These are phyloP conservation scores for Phytopythium cucurbitacearum DNA, from an alignment of 352 stramenopile species.

Conservation along the genomic window DNA sequence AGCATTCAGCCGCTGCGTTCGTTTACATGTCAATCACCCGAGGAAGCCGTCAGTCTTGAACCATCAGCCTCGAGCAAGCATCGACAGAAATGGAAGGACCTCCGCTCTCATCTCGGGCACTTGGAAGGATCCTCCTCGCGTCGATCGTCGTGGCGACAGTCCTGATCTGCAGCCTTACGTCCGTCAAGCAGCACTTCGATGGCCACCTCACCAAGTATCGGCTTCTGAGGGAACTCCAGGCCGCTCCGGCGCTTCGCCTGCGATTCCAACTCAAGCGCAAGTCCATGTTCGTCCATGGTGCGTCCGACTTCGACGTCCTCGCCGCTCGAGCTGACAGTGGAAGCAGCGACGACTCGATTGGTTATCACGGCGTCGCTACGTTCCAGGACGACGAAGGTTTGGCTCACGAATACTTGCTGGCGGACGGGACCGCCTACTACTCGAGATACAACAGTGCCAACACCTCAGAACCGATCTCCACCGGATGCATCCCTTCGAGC, in stretches of 20 bases:
- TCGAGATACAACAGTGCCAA: constrained; percentile 3
- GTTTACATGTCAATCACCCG: too few species aligned
- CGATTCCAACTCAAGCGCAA: constrained; percentile 29
- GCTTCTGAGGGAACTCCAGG: constrained; percentile 30
- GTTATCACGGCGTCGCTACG: constrained; percentile 27
- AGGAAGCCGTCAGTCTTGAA: too few species aligned
- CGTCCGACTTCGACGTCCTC: constrained; percentile 19
- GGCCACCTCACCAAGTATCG: constrained; percentile 35
- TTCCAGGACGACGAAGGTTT: constrained; percentile 19
- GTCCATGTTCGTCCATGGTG: constrained; percentile 28
- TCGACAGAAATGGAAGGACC: too few species aligned
- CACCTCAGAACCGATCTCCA: constrained; percentile 2
- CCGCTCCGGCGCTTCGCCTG: constrained; percentile 18
- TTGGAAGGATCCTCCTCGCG: background rate
- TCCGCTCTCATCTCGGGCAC: too few species aligned
- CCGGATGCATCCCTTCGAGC: constrained; percentile 19
- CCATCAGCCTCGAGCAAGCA: too few species aligned
- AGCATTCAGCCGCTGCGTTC: too few species aligned
- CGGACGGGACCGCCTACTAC: constrained; percentile 32
- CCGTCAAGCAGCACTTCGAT: constrained; percentile 27
- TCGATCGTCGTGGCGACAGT: background rate
- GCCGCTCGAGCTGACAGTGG: background rate
- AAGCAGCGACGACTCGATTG: constrained; percentile 4
- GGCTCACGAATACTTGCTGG: constrained; percentile 30
- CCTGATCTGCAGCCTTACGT: background rate